phyloP scores from a whole-genome alignment of 495 filamentous ascomycete genomes.

The Staphylotrichum longicolle region DNA sequence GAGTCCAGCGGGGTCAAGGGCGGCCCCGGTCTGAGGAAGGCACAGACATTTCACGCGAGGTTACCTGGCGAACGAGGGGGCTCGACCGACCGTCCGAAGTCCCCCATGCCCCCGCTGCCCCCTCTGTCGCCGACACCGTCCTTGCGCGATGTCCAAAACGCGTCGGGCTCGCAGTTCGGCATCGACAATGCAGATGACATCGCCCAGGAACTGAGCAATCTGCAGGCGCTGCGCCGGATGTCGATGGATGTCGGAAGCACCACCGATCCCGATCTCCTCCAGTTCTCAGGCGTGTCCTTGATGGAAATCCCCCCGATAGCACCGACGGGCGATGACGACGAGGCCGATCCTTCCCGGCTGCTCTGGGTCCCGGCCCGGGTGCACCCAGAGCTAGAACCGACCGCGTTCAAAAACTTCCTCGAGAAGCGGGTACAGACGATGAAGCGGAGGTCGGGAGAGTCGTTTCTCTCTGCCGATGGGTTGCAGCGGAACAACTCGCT shows the following conservation, averaged over 20 bases:
- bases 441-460: slow-evolving; percentile 75
- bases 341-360: slow-evolving; percentile 81
- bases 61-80: slow-evolving; percentile 46
- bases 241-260: slow-evolving; percentile 95
- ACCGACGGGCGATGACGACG: slow-evolving; percentile 72
- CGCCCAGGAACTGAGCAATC: slow-evolving; percentile 89
- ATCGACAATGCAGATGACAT: slow-evolving; percentile 92
- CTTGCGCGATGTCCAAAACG: slow-evolving; percentile 52
- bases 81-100: slow-evolving; percentile 51
- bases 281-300: slow-evolving; percentile 62
- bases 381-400: slow-evolving; percentile 92
- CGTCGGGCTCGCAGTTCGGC: slow-evolving; percentile 73
- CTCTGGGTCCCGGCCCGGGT: slow-evolving; percentile 96
- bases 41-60: slow-evolving; percentile 43
- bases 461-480: slow-evolving; percentile 63
- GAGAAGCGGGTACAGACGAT: slow-evolving; percentile 90
- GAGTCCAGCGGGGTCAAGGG: slow-evolving; percentile 20
- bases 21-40: slow-evolving; percentile 34
- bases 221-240: slow-evolving; percentile 93
- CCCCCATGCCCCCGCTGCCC: slow-evolving; percentile 43
- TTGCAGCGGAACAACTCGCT: slow-evolving; percentile 57
- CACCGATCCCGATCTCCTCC: slow-evolving; percentile 90
- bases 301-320: slow-evolving; percentile 68
- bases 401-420: slow-evolving; percentile 94
- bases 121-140: slow-evolving; percentile 60